Evolutionary conservation across 495 filamentous ascomycete species (phyloP).

Genomic region (Filosporella fistucella): DNA sequence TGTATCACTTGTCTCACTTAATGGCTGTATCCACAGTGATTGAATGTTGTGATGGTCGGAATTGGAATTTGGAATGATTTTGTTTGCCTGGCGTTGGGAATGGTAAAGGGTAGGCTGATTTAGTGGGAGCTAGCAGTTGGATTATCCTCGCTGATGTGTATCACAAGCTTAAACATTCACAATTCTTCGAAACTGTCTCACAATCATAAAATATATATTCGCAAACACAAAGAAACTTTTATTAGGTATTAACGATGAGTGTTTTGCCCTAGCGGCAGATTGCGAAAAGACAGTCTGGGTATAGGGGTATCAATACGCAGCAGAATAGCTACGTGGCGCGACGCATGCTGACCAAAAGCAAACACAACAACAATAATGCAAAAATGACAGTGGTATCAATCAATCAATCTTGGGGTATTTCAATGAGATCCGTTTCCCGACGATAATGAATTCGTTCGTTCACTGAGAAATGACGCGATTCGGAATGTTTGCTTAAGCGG

Average conservation of each 20-base stretch:
- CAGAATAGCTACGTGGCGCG: too few species aligned
- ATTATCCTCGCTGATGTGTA: too few species aligned
- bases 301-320: conserved; percentile 30
- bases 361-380: conserved; percentile 23
- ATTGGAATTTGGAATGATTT: too few species aligned
- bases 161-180: too few species aligned
- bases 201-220: conserved; percentile 1
- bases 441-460: conserved; percentile 25
- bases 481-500: conserved; percentile 21
- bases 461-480: conserved; percentile 15
- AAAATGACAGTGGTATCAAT: conserved; percentile 31
- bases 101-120: too few species aligned
- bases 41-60: too few species aligned
- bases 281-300: conserved; percentile 29
- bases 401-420: conserved; percentile 28
- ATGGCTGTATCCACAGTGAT: too few species aligned
- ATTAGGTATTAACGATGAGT: conserved; percentile 27
- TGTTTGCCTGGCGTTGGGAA: too few species aligned
- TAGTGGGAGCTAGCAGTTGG: too few species aligned
- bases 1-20: too few species aligned
- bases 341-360: conserved; percentile 11
- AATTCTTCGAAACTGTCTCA: too few species aligned
- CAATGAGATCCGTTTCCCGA: conserved; percentile 26
- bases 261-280: conserved; percentile 29
- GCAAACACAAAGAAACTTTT: conserved; percentile 23